Conservation (phyloP, 208 protist genomes). For the Porcisia hertigi region DNA sequence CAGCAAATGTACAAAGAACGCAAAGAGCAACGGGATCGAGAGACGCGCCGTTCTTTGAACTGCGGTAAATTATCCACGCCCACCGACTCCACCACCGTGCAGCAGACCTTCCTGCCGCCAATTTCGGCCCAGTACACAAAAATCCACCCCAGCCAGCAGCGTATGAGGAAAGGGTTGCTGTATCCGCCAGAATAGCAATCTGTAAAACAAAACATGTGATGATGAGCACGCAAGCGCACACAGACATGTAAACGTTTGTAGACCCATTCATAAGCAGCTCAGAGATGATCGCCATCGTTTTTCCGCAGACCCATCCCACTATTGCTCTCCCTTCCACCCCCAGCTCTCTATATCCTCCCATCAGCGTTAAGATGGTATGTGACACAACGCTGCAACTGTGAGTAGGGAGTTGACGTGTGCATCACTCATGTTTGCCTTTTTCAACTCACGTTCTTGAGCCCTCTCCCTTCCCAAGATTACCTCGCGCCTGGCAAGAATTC, state of each 20-base stretch:
- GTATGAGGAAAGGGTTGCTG: neutral
- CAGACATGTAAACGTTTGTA: neutral
- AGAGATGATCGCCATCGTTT: neutral
- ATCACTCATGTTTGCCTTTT: neutral
- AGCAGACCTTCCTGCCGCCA: constrained; percentile 25
- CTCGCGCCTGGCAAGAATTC: neutral
- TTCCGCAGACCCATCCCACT: neutral
- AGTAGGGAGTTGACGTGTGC: neutral
- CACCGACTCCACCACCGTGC: neutral
- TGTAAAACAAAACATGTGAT: neutral
- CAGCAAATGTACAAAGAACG: constrained; percentile 36
- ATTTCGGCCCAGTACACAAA: constrained; percentile 18
- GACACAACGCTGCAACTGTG: neutral
- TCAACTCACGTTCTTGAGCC: no score
- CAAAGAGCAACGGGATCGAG: constrained; percentile 36
- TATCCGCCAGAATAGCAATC: neutral
- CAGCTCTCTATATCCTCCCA: neutral
- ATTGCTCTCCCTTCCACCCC: neutral
- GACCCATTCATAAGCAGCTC: neutral
- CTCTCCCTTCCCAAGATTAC: neutral
- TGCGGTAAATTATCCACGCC: constrained; percentile 2
- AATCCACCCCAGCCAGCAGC: constrained; percentile 3
- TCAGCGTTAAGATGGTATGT: neutral
- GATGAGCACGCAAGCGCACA: neutral
- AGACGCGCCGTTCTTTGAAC: constrained; percentile 19